These are phyloP conservation scores for Talaromyces sp. DNA, from an alignment of 2,329 filamentous ascomycete genomes.

Conservation along the genomic window DNA sequence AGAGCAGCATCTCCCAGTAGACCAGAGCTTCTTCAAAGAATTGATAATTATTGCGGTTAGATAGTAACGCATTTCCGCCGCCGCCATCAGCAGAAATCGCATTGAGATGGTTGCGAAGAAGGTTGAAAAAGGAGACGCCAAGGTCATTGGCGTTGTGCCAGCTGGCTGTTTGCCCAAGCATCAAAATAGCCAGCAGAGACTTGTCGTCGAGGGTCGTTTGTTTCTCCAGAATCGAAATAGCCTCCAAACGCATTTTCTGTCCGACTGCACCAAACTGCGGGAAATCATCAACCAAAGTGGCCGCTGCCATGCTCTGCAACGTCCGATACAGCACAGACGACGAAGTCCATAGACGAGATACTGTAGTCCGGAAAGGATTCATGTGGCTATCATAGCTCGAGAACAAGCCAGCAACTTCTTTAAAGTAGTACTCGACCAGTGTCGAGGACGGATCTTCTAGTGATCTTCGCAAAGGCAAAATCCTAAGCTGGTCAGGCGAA, in stretches of 20 bases:
- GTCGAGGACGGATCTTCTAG: conserved; percentile 49
- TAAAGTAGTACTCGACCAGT: conserved; percentile 60
- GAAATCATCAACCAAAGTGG: conserved; percentile 55
- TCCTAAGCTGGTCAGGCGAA: conserved; percentile 4
- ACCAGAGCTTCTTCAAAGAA: conserved; percentile 54
- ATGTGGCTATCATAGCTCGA: conserved; percentile 61
- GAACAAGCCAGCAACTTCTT: conserved; percentile 56
- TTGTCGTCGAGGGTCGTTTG: conserved; percentile 48
- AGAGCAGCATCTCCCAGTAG: conserved; percentile 57
- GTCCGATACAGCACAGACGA: conserved; percentile 56
- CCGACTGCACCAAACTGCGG: conserved; percentile 49
- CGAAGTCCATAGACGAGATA: conserved; percentile 54
- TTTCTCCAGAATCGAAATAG: conserved; percentile 47
- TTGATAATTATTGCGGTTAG: conserved; percentile 39
- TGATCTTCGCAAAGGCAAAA: conserved; percentile 31
- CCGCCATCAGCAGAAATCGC: conserved; percentile 28
- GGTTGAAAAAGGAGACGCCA: conserved; percentile 49
- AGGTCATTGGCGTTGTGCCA: conserved; percentile 56
- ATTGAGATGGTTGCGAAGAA: conserved; percentile 38
- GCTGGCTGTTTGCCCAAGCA: conserved; percentile 55
- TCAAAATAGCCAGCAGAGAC: conserved; percentile 52
- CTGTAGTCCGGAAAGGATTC: conserved; percentile 57
- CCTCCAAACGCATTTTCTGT: conserved; percentile 49
- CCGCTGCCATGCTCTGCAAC: conserved; percentile 61
- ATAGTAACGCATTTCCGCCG: conserved; percentile 11